Percentiles rank a stretch among this genome's conserved stretches.
These are phyloP conservation scores for Acanthamoeba polyphaga DNA, from an alignment of 208 protist genomes.

Conservation along the genomic window DNA sequence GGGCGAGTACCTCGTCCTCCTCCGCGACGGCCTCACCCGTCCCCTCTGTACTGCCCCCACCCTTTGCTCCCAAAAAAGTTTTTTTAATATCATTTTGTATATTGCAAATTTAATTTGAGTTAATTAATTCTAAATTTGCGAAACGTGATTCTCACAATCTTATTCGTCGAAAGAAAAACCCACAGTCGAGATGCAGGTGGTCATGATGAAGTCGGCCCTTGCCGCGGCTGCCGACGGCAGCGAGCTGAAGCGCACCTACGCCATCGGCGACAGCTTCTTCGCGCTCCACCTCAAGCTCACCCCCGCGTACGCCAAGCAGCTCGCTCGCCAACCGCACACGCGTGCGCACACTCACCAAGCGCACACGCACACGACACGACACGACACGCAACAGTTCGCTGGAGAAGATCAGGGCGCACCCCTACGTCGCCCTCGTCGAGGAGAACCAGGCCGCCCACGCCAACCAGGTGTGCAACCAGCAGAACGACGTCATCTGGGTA, in stretches of 20 bases:
- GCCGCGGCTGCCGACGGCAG: background rate
- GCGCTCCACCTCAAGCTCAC: constrained; percentile 44
- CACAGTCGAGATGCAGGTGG: background rate
- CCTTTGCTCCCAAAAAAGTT: background rate
- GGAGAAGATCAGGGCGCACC: constrained; percentile 22
- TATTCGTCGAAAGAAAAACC: no score
- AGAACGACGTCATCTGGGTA: constrained; percentile 76
- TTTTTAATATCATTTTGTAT: no score
- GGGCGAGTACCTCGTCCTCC: constrained; percentile 70
- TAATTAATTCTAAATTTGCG: no score
- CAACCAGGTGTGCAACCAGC: constrained; percentile 17
- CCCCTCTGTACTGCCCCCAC: background rate
- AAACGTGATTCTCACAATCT: no score
- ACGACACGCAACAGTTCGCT: background rate
- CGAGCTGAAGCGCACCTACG: background rate
- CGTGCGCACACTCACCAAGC: background rate
- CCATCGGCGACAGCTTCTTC: constrained; percentile 28
- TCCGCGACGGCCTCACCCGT: background rate
- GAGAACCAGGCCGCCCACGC: constrained; percentile 48
- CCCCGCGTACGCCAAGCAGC: background rate
- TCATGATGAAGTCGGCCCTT: background rate
- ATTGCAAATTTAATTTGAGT: no score
- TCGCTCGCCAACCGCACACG: no score
- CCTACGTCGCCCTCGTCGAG: constrained; percentile 11
- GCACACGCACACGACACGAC: background rate